phyloP scores from a whole-genome alignment of 371 early-diverging fungal species.

The Rhizopus delemar region DNA sequence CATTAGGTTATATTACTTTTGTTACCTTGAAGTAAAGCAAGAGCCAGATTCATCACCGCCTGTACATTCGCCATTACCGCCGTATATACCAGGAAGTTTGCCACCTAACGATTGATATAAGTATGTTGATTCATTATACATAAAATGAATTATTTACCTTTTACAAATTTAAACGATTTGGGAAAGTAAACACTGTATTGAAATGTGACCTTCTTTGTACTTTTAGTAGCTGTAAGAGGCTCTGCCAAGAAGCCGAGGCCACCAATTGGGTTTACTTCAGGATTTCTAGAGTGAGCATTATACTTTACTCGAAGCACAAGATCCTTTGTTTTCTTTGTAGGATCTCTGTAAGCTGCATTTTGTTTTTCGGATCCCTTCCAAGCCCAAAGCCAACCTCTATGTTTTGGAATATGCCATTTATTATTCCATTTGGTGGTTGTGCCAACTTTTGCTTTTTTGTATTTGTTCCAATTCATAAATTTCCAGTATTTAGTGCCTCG shows the following conservation, averaged over 20 bases:
- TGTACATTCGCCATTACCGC: constrained; percentile 51
- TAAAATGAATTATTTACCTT: constrained; percentile 29
- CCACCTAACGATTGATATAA: constrained; percentile 21
- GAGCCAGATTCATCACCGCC: constrained; percentile 54
- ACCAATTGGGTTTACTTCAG: constrained; percentile 39
- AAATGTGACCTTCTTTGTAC: constrained; percentile 29
- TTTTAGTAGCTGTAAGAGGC: constrained; percentile 40
- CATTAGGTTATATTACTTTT: neutral
- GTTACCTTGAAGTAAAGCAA: constrained; percentile 59
- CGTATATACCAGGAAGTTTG: constrained; percentile 57
- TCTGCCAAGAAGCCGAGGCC: constrained; percentile 55
- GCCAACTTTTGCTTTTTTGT: constrained; percentile 14
- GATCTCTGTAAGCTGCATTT: constrained; percentile 40
- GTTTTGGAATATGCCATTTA: constrained; percentile 25
- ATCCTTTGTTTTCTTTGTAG: constrained; percentile 19
- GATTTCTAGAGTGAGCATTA: constrained; percentile 45
- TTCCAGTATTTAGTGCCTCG: constrained; percentile 12
- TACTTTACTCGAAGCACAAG: constrained; percentile 42
- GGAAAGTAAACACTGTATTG: constrained; percentile 53
- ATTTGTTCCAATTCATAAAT: constrained; percentile 27
- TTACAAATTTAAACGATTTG: constrained; percentile 48
- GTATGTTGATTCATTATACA: neutral
- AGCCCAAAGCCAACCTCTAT: constrained; percentile 31
- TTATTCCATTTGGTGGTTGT: constrained; percentile 11
- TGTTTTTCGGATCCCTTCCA: constrained; percentile 19